Conservation (phyloP, 2,329 filamentous ascomycete species). For the Dactylellina drechsleri region DNA sequence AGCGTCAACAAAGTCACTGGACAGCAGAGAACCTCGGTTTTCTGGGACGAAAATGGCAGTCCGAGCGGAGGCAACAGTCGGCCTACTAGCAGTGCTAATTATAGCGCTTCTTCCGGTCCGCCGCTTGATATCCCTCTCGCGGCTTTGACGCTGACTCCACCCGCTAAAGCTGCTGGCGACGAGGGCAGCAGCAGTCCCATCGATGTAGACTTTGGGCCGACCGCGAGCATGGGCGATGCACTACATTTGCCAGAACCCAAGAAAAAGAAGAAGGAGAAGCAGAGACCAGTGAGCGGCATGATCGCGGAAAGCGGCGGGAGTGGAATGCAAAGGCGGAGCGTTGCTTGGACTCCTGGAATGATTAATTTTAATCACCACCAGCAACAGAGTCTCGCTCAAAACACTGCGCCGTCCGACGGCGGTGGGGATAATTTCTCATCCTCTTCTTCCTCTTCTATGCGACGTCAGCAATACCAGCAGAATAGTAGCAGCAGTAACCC, state of each 20-base stretch:
- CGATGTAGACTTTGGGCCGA: conserved; percentile 46
- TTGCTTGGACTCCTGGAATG: conserved; percentile 82
- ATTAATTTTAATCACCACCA: conserved; percentile 58
- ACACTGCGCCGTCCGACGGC: background rate
- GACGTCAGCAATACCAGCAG: conserved; percentile 2
- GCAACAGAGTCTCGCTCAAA: conserved; percentile 5
- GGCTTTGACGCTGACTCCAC: background rate
- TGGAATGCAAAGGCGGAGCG: conserved; percentile 66
- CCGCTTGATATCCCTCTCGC: background rate
- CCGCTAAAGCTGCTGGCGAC: conserved; percentile 1
- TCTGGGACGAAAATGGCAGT: conserved; percentile 6
- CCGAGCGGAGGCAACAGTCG: background rate
- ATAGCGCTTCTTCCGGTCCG: background rate
- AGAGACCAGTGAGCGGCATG: background rate
- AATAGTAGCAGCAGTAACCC: background rate
- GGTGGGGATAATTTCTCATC: background rate
- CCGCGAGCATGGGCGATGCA: conserved; percentile 28
- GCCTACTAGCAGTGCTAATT: background rate
- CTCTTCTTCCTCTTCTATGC: no score
- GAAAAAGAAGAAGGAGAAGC: conserved; percentile 7
- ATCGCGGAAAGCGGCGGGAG: conserved; percentile 12
- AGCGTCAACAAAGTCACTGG: conserved; percentile 26
- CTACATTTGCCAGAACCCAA: conserved; percentile 10
- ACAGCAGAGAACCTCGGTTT: background rate
- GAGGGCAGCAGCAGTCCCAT: conserved; percentile 29